Conservation (phyloP, 106 monocot species). For the Agapanthus africanus region DNA sequence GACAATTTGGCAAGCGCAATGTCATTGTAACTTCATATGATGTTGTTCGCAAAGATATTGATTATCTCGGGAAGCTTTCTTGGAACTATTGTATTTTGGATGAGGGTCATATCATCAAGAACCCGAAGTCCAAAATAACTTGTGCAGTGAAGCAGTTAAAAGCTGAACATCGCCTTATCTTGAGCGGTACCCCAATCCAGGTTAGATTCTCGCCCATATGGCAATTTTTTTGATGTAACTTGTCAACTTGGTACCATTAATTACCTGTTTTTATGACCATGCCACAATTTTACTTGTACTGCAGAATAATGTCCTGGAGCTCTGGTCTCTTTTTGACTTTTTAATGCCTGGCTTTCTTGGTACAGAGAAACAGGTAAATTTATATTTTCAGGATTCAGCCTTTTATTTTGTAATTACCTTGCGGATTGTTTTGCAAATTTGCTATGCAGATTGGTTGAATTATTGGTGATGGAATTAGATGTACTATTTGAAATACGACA, state of each 20-base stretch:
- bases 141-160: constrained; percentile 79
- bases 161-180: constrained; percentile 90
- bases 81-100: constrained; percentile 99
- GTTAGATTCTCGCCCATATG: constrained; percentile 17
- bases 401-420: not conserved
- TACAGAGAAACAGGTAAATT: constrained; percentile 84
- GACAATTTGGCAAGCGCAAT: constrained; percentile 65
- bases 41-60: constrained; percentile 92
- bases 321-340: constrained; percentile 99
- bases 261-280: not conserved
- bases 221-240: not conserved
- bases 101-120: constrained; percentile 98
- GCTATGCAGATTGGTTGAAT: no score
- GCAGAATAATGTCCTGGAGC: constrained; percentile 98
- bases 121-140: constrained; percentile 90
- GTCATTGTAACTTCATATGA: constrained; percentile 95
- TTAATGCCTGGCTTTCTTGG: constrained; percentile 99
- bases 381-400: not conserved
- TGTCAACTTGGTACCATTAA: not conserved
- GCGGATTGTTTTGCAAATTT: not conserved
- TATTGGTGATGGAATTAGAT: not conserved
- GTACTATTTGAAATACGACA: not conserved
- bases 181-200: constrained; percentile 98
- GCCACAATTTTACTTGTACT: constrained; percentile 14
- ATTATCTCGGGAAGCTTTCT: constrained; percentile 56